These are phyloP conservation scores for Citrullus colocynthis DNA, from an alignment of 306 rosid genomes.

Conservation along the genomic window DNA sequence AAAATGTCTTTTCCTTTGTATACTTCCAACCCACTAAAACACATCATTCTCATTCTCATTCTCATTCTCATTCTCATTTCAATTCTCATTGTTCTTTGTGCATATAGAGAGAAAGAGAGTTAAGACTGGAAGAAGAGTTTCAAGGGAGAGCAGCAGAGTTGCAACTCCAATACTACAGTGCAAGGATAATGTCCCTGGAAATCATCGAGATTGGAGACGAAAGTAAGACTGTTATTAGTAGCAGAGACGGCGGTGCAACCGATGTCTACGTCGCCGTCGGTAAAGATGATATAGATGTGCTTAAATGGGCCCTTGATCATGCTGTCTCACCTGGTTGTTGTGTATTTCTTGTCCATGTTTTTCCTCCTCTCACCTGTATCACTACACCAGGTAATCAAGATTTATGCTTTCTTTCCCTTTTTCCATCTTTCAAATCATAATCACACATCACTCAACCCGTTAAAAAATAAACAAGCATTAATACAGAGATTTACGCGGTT, in stretches of 20 bases:
- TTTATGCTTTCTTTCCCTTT: background rate
- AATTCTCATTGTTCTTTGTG: background rate
- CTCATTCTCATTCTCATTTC: constrained; percentile 11
- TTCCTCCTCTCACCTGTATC: constrained; percentile 46
- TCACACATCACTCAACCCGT: background rate
- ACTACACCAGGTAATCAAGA: constrained; percentile 55
- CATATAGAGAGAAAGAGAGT: background rate
- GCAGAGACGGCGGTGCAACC: constrained; percentile 15
- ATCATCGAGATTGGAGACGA: constrained; percentile 51
- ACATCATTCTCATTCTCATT: constrained; percentile 21
- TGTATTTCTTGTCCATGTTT: constrained; percentile 64
- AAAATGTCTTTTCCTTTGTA: constrained; percentile 22
- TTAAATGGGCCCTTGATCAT: constrained; percentile 68
- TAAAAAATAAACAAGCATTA: too few species aligned
- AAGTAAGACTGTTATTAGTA: constrained; percentile 19
- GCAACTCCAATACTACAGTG: constrained; percentile 8
- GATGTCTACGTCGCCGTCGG: constrained; percentile 77
- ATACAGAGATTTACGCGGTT: too few species aligned
- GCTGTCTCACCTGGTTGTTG: constrained; percentile 41
- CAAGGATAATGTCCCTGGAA: constrained; percentile 32
- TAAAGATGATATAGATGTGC: constrained; percentile 48
- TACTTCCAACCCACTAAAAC: constrained; percentile 22
- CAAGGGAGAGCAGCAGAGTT: constrained; percentile 17
- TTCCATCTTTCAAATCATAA: background rate
- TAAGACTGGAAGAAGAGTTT: constrained; percentile 34